Percentiles rank a stretch among this genome's conserved stretches.
Evolutionary conservation across 2,329 filamentous ascomycete genomes (phyloP).

Genomic region (Ceratocystis lukuohia): DNA sequence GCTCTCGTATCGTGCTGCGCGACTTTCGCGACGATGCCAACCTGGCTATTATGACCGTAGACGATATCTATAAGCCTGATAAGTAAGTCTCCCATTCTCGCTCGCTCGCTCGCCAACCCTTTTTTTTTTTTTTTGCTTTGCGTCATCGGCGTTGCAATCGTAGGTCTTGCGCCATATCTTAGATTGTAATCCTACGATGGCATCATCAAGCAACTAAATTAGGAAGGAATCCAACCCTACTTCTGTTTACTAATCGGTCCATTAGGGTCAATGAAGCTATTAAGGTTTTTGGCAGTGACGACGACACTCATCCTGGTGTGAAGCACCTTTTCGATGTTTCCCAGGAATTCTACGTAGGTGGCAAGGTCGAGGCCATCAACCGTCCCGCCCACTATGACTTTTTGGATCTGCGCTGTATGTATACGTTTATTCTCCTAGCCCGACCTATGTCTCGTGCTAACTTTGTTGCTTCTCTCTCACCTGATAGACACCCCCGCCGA

Average conservation of each 20-base stretch:
- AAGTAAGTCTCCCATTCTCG: constrained; percentile 44
- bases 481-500: constrained; percentile 73
- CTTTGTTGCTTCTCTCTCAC: background rate
- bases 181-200: constrained; percentile 17
- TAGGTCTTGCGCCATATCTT: constrained; percentile 10
- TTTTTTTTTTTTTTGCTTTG: background rate
- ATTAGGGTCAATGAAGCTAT: constrained; percentile 72
- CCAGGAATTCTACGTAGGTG: constrained; percentile 83
- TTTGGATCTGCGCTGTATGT: constrained; percentile 80
- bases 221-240: constrained; percentile 8
- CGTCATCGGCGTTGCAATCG: constrained; percentile 11
- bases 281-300: constrained; percentile 84
- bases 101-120: background rate
- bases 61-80: constrained; percentile 90
- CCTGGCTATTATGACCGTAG: constrained; percentile 86
- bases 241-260: constrained; percentile 18
- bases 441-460: constrained; percentile 18
- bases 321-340: constrained; percentile 74
- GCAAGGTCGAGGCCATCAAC: constrained; percentile 91
- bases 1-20: constrained; percentile 72
- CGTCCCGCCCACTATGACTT: constrained; percentile 98
- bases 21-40: constrained; percentile 95
- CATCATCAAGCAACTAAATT: constrained; percentile 14
- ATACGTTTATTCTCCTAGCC: background rate
- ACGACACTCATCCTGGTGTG: constrained; percentile 81